Evolutionary conservation across 176 grass and related monocot species (phyloP), one percentile per base, ranked within the genome.

Genomic region (Eleusine coracana): DNA sequence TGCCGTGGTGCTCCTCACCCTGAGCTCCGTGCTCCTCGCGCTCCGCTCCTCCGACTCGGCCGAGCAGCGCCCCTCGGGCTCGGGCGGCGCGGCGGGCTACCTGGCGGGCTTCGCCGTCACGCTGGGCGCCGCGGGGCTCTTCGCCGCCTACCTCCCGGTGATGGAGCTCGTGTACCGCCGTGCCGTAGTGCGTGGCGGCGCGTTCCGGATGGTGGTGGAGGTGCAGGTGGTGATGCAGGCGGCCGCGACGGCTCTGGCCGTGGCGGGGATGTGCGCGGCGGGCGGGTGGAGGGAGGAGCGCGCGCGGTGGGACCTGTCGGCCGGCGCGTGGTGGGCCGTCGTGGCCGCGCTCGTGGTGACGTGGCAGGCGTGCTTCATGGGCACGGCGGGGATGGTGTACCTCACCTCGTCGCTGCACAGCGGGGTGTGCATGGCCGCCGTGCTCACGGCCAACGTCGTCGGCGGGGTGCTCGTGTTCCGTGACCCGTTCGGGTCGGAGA

Each of bases 321-420:
- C 76, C 51, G 73, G 65, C 2, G 81, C 82, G 60, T 99, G 96
- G 83, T 99, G 93, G 91, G 77, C 48, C 36, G 71, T 88, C 80
- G 63, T 96, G 44, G 61, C 20, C 4, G 83, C 93, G 40, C 86
- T 91, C 44, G 89, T 94, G 38, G 78, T 82, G 1, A 89, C 77
- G 41, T 99, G 97, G 97, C 97, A 99, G 80, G 79, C 94, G n/a
- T 92, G 93, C 85, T 99, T 99, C 84, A 89, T 99, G 87, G 93
- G 93, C 49, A 99, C 93, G 4, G 93, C 93, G 0, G 92, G 92
- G 68, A 89, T 91, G 96, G 86, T 98, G 55, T 98, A 93, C 83
- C 87, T 95, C 4, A 98, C 91, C 49, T 90, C 96, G 60, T 95
- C 96, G 31, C 89, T 98, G 45, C 89, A 94, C 86, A 94, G 96